Evolutionary conservation across 192 early-diverging fungal species (phyloP).

Genomic region (Backusella psychrophila): DNA sequence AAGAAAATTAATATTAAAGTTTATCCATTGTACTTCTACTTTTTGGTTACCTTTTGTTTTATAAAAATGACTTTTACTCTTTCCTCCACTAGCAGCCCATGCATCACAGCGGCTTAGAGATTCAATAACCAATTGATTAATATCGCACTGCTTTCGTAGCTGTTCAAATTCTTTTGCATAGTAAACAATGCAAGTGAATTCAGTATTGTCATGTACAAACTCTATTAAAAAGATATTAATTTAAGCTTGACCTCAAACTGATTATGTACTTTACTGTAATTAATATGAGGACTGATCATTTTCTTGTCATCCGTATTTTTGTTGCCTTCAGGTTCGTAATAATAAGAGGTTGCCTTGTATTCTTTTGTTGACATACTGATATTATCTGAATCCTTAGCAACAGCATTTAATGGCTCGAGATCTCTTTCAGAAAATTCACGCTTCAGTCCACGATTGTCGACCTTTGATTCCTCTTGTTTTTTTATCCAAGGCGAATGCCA

Average conservation of each 20-base stretch:
- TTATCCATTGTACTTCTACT: neutral
- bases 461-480: neutral
- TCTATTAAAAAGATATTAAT: conserved; percentile 30
- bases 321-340: neutral
- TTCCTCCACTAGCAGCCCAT: conserved; percentile 82
- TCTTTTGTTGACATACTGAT: neutral
- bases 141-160: conserved; percentile 75
- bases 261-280: conserved; percentile 41
- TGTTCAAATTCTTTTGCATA: conserved; percentile 88
- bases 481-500: neutral
- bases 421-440: conserved; percentile 2
- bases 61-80: conserved; percentile 85
- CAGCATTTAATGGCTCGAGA: neutral
- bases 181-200: conserved; percentile 80
- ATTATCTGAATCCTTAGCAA: neutral
- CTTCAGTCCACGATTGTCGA: neutral
- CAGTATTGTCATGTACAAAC: conserved; percentile 67
- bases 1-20: neutral
- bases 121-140: conserved; percentile 75
- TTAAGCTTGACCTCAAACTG: neutral
- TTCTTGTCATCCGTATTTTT: neutral
- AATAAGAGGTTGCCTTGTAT: neutral
- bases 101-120: conserved; percentile 77
- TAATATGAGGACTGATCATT: conserved; percentile 49
- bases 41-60: conserved; percentile 63